phyloP scores from a whole-genome alignment of 768 basidiomycete genomes.

The Inosperma sp. region DNA sequence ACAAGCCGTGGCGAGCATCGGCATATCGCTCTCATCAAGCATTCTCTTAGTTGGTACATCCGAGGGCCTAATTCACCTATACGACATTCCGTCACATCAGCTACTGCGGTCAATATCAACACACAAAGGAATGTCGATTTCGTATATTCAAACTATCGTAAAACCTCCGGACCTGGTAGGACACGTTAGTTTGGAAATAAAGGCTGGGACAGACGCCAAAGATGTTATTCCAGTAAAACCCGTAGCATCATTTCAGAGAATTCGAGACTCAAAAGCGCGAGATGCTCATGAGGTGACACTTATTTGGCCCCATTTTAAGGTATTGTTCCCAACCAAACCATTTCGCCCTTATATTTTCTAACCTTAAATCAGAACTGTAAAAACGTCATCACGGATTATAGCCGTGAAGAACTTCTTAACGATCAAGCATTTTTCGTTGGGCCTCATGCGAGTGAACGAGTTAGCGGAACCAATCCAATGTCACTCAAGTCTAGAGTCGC shows the following conservation, averaged over 20 bases:
- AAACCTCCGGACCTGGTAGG: conserved; percentile 86
- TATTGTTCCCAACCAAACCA: conserved; percentile 23
- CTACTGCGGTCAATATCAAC: conserved; percentile 75
- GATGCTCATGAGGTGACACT: conserved; percentile 69
- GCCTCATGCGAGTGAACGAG: conserved; percentile 31
- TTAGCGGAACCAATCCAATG: conserved; percentile 28
- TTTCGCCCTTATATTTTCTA: conserved; percentile 6
- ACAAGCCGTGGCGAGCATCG: conserved; percentile 64
- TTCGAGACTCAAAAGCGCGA: conserved; percentile 60
- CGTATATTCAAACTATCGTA: conserved; percentile 71
- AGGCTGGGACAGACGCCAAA: conserved; percentile 38
- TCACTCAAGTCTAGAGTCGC: conserved; percentile 53
- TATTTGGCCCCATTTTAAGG: conserved; percentile 46
- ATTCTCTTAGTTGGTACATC: conserved; percentile 80
- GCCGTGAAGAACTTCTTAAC: conserved; percentile 50
- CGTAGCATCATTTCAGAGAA: conserved; percentile 67
- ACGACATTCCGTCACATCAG: conserved; percentile 90
- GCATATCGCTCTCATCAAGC: conserved; percentile 73
- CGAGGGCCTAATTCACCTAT: conserved; percentile 67
- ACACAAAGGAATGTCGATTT: conserved; percentile 64
- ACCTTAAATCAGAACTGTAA: conserved; percentile 19
- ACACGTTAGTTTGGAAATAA: conserved; percentile 58
- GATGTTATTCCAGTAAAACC: conserved; percentile 64
- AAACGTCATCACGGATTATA: conserved; percentile 38
- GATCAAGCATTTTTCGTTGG: conserved; percentile 67